Conservation (phyloP, 2,329 filamentous ascomycete species). For the Ascochyta pisi region DNA sequence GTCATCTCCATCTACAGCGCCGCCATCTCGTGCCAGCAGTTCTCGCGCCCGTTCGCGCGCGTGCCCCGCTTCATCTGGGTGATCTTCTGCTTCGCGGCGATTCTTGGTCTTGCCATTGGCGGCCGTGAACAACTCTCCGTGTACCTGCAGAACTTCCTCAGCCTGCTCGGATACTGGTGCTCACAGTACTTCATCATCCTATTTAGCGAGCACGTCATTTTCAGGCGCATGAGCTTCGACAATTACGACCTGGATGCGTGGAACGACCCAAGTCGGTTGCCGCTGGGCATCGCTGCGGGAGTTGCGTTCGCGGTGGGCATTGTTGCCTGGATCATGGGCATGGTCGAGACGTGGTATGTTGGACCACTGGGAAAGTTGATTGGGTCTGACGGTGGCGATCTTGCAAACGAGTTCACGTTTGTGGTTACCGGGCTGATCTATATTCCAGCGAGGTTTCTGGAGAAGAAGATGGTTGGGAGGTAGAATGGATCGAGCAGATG, state of each 20-base stretch:
- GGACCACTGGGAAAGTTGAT: constrained; percentile 47
- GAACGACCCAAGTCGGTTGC: constrained; percentile 54
- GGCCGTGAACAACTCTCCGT: constrained; percentile 52
- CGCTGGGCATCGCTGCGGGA: constrained; percentile 52
- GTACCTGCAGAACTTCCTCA: constrained; percentile 56
- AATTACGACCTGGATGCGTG: constrained; percentile 56
- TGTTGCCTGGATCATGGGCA: constrained; percentile 61
- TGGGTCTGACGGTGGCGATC: constrained; percentile 35
- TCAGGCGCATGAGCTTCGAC: constrained; percentile 58
- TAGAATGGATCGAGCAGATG: constrained; percentile 3
- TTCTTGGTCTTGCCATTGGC: constrained; percentile 53
- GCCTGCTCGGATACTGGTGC: constrained; percentile 57
- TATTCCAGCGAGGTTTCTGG: constrained; percentile 36
- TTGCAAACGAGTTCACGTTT: constrained; percentile 39
- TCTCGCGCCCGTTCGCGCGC: constrained; percentile 57
- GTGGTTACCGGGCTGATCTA: constrained; percentile 36
- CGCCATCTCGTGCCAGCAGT: constrained; percentile 56
- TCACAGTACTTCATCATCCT: constrained; percentile 56
- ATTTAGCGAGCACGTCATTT: constrained; percentile 55
- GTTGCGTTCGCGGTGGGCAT: constrained; percentile 50
- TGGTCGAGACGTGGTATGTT: constrained; percentile 65
- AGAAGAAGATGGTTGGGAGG: constrained; percentile 35
- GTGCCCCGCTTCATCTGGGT: constrained; percentile 61
- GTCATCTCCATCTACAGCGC: constrained; percentile 60
- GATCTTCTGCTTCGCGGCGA: constrained; percentile 52